Conservation (phyloP, 2,329 filamentous ascomycete species). For the Botryotinia calthae region DNA sequence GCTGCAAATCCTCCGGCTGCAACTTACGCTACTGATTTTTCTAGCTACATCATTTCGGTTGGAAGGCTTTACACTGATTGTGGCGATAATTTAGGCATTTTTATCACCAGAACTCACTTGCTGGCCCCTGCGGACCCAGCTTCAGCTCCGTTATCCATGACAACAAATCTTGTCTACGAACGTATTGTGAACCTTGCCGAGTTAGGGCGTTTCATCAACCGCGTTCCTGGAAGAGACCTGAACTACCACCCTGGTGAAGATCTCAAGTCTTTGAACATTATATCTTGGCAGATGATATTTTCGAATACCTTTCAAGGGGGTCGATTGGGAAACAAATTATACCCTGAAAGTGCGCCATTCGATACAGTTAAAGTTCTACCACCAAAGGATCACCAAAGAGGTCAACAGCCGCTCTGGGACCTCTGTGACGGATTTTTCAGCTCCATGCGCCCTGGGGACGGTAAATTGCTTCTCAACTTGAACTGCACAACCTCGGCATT, state of each 20-base stretch:
- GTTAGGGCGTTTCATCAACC: not conserved
- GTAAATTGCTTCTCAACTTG: slow-evolving; percentile 21
- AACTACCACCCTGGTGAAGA: not conserved
- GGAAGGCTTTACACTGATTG: not conserved
- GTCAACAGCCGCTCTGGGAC: not conserved
- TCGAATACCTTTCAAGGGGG: not conserved
- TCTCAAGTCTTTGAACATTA: slow-evolving; percentile 22
- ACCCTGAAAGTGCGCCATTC: not conserved
- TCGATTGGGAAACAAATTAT: slow-evolving; percentile 22
- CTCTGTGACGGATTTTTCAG: slow-evolving; percentile 21
- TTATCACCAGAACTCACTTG: not conserved
- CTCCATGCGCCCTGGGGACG: slow-evolving; percentile 23
- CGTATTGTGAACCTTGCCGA: not conserved
- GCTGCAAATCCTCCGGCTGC: not conserved
- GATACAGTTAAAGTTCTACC: too few relatives aligned
- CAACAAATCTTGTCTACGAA: not conserved
- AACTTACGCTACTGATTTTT: slow-evolving; percentile 9
- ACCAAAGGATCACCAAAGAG: too few relatives aligned
- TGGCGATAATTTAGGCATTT: not conserved
- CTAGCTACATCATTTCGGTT: slow-evolving; percentile 13
- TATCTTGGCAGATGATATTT: slow-evolving; percentile 23
- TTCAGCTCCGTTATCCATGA: not conserved
- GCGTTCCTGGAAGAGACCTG: too few relatives aligned
- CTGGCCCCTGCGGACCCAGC: not conserved
- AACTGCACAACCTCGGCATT: slow-evolving; percentile 24